Base-by-base conservation (phyloP, 495 filamentous ascomycete genomes). In the Choiromyces venosus region DNA sequence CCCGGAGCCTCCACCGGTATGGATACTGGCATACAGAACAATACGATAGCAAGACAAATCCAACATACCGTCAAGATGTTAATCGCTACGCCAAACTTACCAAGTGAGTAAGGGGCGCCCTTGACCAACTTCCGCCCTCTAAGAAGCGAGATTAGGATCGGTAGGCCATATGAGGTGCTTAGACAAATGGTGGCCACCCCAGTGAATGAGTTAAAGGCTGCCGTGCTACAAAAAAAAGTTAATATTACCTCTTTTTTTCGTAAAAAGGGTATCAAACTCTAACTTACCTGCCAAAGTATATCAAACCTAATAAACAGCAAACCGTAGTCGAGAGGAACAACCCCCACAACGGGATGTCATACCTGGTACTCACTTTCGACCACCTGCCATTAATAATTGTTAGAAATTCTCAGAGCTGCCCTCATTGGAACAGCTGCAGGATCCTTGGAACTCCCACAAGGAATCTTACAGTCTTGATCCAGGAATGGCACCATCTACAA, bases 31-130 rank as follows among this genome's bases (percentile, higher is more conserved):
- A 87, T 84, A 25, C 86, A 87, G 25, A 88, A 83, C 10, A 82
- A 76, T 6, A 88, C 85, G 39, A 91, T 83, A 36, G 89, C 0
- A 88, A 89, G 61, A 19, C 89, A 81, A 2, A 88, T 89, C 80
- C 91, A 92, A 69, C 86, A 88, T 29, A 90, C 84, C 35, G 89
- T 89, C 9, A 91, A 82, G 5, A 88, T 86, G 66, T 91, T 91
- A 19, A 89, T 90, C 14, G 86, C 87, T 67, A 90, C 87, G 16
- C 90, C 90, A n/a, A 90, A 68, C 6, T 84, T 66, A 4, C 85
- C 86, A 0, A 90, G 83, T 71, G 85, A 85, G 78, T 88, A 92
- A 37, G 83, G 84, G 39, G 86, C 88, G 4, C 82, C 81, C 38
- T 82, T 82, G 36, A 91, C 86, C 83, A 87, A 12, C 87, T 90